Conservation (phyloP, 371 early-diverging fungal species). For the Mucor irregularis region DNA sequence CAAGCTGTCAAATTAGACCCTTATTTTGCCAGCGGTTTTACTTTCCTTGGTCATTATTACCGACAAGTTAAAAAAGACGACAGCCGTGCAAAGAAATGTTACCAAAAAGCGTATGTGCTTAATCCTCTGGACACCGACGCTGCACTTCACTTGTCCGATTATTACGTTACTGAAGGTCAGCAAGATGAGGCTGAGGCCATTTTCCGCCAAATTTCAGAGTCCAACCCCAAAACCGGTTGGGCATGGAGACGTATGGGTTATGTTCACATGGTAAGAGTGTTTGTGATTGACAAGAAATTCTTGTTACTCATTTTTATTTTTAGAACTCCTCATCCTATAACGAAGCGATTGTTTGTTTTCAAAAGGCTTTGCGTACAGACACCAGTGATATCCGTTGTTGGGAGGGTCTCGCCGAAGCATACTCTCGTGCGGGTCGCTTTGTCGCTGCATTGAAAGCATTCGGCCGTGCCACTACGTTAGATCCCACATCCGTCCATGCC, state of each 20-base stretch:
- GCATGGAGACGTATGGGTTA: slow-evolving; percentile 83
- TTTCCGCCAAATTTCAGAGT: slow-evolving; percentile 47
- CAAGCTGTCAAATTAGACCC: slow-evolving; percentile 75
- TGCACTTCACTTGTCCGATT: slow-evolving; percentile 62
- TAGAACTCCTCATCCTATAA: slow-evolving; percentile 45
- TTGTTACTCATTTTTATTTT: background rate
- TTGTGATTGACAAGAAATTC: no score
- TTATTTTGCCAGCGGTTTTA: slow-evolving; percentile 67
- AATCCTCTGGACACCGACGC: slow-evolving; percentile 72
- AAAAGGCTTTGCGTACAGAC: slow-evolving; percentile 76
- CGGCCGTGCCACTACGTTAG: slow-evolving; percentile 68
- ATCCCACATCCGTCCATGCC: slow-evolving; percentile 51
- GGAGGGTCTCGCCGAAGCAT: slow-evolving; percentile 89
- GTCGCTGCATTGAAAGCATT: slow-evolving; percentile 83
- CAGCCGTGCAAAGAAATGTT: slow-evolving; percentile 78
- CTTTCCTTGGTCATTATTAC: slow-evolving; percentile 84
- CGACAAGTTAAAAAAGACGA: slow-evolving; percentile 61
- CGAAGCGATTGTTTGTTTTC: slow-evolving; percentile 81
- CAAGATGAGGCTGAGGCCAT: slow-evolving; percentile 58
- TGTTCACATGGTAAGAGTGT: slow-evolving; percentile 64
- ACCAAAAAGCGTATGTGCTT: slow-evolving; percentile 72
- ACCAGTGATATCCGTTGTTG: slow-evolving; percentile 69
- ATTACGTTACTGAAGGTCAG: slow-evolving; percentile 56
- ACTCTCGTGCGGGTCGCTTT: slow-evolving; percentile 82
- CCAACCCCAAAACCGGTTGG: slow-evolving; percentile 63